phyloP scores from a whole-genome alignment of 1,284 basidiomycete species.

The Trametes pubescens region DNA sequence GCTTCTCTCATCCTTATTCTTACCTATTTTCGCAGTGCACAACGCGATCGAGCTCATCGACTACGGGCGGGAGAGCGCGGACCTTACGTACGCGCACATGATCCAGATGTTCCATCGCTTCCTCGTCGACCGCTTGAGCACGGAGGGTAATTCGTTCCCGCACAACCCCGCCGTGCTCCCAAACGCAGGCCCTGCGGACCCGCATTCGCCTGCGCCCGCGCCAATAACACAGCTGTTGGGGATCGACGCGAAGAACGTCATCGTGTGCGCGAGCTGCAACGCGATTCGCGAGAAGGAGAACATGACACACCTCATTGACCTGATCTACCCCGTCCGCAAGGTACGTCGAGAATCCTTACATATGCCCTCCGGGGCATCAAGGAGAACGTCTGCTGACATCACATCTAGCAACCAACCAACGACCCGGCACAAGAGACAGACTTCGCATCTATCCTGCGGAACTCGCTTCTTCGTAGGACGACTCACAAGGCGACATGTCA shows the following conservation, averaged over 20 bases:
- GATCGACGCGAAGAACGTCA: constrained; percentile 77
- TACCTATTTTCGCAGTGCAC: constrained; percentile 44
- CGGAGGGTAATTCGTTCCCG: constrained; percentile 72
- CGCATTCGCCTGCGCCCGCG: constrained; percentile 54
- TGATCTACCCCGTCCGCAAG: constrained; percentile 84
- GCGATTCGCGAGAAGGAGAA: constrained; percentile 75
- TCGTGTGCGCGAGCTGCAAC: constrained; percentile 82
- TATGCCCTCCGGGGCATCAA: too few species aligned
- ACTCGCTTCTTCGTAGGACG: constrained; percentile 84
- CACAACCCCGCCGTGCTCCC: constrained; percentile 64
- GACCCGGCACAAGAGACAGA: constrained; percentile 59
- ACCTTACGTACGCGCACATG: constrained; percentile 84
- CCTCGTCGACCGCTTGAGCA: constrained; percentile 81
- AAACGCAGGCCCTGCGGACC: constrained; percentile 39
- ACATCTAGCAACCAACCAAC: constrained; percentile 49
- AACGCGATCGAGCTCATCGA: constrained; percentile 92
- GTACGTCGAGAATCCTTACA: constrained; percentile 47
- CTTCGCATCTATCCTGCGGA: constrained; percentile 78
- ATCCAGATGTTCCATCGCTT: constrained; percentile 97
- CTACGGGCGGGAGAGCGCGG: constrained; percentile 77
- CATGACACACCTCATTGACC: constrained; percentile 84
- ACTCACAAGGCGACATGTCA: constrained; percentile 89
- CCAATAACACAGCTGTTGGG: constrained; percentile 86
- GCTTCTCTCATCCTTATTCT: constrained; percentile 32
- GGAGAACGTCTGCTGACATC: too few species aligned